Evolutionary conservation across 371 early-diverging fungal genomes (phyloP).

Genomic region (Gilbertella persicaria): DNA sequence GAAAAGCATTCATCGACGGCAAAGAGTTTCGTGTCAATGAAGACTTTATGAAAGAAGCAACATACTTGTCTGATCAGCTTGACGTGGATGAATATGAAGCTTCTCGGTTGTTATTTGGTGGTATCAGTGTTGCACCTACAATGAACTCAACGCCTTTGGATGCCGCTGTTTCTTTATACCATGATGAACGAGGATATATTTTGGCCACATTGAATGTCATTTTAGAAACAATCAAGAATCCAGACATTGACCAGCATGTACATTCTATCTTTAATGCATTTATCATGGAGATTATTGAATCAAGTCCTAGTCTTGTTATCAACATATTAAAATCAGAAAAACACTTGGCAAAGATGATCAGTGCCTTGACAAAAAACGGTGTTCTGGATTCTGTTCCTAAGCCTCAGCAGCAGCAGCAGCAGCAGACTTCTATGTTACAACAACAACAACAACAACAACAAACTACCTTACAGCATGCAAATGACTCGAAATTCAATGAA

Average conservation of each 20-base stretch:
- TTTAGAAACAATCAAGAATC: constrained; percentile 56
- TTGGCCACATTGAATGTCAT: constrained; percentile 65
- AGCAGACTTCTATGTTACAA: constrained; percentile 2
- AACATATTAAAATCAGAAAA: too few species aligned
- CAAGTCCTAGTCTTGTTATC: too few species aligned
- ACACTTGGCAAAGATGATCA: too few species aligned
- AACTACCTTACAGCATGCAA: neutral
- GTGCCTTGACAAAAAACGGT: too few species aligned
- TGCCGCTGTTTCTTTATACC: constrained; percentile 70
- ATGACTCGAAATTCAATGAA: neutral
- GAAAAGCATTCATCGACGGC: constrained; percentile 46
- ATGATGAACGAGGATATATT: constrained; percentile 67
- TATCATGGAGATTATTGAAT: constrained; percentile 24
- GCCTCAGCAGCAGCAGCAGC: neutral
- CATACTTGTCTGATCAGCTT: constrained; percentile 74
- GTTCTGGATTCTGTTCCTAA: too few species aligned
- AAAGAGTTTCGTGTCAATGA: constrained; percentile 58
- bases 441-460: constrained; percentile 14
- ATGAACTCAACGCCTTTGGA: constrained; percentile 63
- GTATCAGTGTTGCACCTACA: constrained; percentile 34
- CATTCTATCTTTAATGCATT: constrained; percentile 41
- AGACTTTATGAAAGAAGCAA: constrained; percentile 62
- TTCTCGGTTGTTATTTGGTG: constrained; percentile 63
- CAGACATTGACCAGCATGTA: constrained; percentile 43
- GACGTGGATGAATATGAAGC: constrained; percentile 76